Evolutionary conservation across 2,329 filamentous ascomycete species (phyloP).

Genomic region (Fusarium sulawesiense): DNA sequence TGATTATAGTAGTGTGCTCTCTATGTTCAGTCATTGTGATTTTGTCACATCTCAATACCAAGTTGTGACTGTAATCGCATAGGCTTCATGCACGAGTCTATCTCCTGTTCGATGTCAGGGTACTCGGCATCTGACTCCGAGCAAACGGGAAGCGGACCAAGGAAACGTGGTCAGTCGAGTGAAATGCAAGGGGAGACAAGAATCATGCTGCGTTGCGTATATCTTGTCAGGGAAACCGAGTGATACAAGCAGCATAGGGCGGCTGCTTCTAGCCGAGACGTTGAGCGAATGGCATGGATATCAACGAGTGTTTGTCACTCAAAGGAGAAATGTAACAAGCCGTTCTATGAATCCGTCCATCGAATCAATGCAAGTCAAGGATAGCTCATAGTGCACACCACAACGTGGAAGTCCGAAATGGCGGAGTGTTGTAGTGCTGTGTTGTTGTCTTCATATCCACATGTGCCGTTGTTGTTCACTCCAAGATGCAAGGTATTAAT

Average conservation of each 20-base stretch:
- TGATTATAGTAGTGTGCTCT: background rate
- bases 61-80: background rate
- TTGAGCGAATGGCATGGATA: constrained; percentile 17
- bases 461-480: background rate
- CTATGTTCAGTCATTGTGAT: background rate
- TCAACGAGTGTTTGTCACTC: constrained; percentile 27
- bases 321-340: constrained; percentile 32
- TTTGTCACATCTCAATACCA: background rate
- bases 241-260: constrained; percentile 30
- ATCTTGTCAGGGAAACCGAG: constrained; percentile 34
- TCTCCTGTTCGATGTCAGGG: background rate
- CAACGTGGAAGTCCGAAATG: constrained; percentile 9
- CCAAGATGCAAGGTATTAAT: background rate
- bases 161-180: constrained; percentile 27
- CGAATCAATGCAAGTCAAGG: background rate
- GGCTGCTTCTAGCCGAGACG: constrained; percentile 33
- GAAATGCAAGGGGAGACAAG: constrained; percentile 14
- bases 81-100: background rate
- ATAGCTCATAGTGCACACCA: constrained; percentile 1
- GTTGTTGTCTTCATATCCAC: background rate
- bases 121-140: constrained; percentile 28
- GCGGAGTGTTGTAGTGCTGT: background rate
- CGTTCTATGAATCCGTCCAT: constrained; percentile 27
- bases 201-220: background rate
- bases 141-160: constrained; percentile 20